Evolutionary conservation across 2,329 filamentous ascomycete genomes (phyloP).

Genomic region (Blastomyces percursus): DNA sequence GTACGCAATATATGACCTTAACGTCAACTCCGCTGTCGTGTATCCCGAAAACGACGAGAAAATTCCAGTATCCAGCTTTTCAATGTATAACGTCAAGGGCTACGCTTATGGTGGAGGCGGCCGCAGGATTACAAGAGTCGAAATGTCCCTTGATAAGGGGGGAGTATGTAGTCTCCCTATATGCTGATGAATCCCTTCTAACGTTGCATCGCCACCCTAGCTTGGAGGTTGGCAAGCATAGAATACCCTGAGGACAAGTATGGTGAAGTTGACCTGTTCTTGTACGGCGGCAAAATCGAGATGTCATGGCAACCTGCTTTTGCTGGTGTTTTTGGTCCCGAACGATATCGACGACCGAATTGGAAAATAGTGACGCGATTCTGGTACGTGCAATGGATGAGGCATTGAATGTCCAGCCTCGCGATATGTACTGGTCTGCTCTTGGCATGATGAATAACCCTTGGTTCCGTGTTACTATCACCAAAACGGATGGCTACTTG

Average conservation of each 20-base stretch:
- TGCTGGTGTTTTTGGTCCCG: slow-evolving; percentile 92
- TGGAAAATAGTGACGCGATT: slow-evolving; percentile 58
- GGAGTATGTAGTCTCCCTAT: slow-evolving; percentile 30
- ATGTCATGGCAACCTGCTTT: slow-evolving; percentile 71
- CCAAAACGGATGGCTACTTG: slow-evolving; percentile 52
- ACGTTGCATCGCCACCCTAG: slow-evolving; percentile 14
- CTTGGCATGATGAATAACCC: slow-evolving; percentile 98
- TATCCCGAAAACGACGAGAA: slow-evolving; percentile 69
- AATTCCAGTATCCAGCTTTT: slow-evolving; percentile 40
- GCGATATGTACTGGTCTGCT: slow-evolving; percentile 94
- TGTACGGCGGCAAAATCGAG: slow-evolving; percentile 69
- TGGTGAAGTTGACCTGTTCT: slow-evolving; percentile 49
- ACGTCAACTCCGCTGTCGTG: slow-evolving; percentile 70
- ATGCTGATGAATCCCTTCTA: background rate
- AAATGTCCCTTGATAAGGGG: slow-evolving; percentile 73
- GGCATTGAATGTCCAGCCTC: slow-evolving; percentile 70
- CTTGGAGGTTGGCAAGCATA: slow-evolving; percentile 67
- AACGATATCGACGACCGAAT: slow-evolving; percentile 51
- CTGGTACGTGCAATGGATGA: slow-evolving; percentile 85
- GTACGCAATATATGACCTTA: slow-evolving; percentile 88
- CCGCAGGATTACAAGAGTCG: slow-evolving; percentile 68
- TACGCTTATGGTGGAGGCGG: slow-evolving; percentile 87
- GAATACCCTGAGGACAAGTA: slow-evolving; percentile 81
- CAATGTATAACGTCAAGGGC: slow-evolving; percentile 56
- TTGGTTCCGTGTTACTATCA: slow-evolving; percentile 75